Evolutionary conservation across 371 early-diverging fungal species (phyloP), one percentile per base, ranked within the genome.

Genomic region (Basidiobolus meristosporus): DNA sequence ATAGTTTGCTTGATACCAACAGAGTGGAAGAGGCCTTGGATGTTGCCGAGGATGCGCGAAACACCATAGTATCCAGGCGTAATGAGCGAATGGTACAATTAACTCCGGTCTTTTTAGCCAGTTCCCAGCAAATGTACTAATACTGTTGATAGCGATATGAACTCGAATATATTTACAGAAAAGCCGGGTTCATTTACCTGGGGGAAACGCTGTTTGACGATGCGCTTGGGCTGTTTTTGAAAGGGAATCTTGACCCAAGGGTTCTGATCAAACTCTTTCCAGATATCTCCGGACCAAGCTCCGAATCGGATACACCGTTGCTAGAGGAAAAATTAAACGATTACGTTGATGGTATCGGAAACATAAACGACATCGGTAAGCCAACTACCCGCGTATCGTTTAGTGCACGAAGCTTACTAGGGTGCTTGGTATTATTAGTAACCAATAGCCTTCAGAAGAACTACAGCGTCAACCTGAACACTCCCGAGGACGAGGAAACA

Each of bases 181-280:
- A 75, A 31, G 75, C 76, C 2, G 84, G 75, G 4, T 37, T 82
- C 3, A 44, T 77, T 11, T 63, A 65, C 29, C 53, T 83, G 9
- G 58, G 63, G 19, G 70, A 70, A 36, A 72, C 79, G 0, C 40
- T 73, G 0, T 81, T 82, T 51, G 76, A 80, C 17, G 71, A 77
- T 41, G 81, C 82, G 0, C 60, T 79, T 41, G 36, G 44, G 0
- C 50, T 69, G 7, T 51, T 87, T 16, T 53, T 68, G 15, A 69
- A 71, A 50, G 82, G 82, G 1, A 54, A 64, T 12, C 42, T 77
- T 11, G 75, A 79, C 50, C 84, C 83, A 7, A 51, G 64, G 0
- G 48, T 66, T 1, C 46, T 77, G 0, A 60, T 82, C 11, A 42
- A 52, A 7, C 47, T 77, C 38, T 77, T 79, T 55, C 67, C 66